These are phyloP conservation scores for Lactifluus hygrophoroides DNA, from an alignment of 768 basidiomycete species.

Conservation along the genomic window DNA sequence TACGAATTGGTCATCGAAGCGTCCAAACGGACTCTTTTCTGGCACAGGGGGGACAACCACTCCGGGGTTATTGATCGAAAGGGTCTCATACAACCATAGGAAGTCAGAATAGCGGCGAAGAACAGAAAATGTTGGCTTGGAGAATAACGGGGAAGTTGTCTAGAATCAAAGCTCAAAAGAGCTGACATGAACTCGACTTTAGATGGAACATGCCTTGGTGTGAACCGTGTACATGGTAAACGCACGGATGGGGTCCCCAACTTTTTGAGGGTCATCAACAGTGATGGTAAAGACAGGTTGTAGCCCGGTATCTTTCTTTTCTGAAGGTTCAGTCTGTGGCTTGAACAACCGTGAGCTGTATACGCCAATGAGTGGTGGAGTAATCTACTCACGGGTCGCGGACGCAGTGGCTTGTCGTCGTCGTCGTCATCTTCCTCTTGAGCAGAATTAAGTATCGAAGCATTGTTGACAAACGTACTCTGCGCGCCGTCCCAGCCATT, in stretches of 20 bases:
- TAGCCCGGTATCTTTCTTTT: conserved; percentile 36
- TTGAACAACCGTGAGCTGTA: not conserved
- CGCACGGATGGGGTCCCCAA: conserved; percentile 90
- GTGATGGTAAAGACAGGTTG: conserved; percentile 75
- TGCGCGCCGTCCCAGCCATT: conserved; percentile 43
- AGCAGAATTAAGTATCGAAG: conserved; percentile 21
- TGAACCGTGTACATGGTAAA: conserved; percentile 97
- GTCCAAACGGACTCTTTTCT: conserved; percentile 88
- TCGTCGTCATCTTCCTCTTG: conserved; percentile 24
- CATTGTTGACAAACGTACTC: conserved; percentile 23
- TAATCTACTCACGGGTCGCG: conserved; percentile 24
- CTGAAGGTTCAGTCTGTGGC: conserved; percentile 8
- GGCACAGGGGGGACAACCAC: conserved; percentile 96
- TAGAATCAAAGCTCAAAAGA: conserved; percentile 24
- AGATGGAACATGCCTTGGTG: conserved; percentile 50
- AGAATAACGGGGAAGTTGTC: conserved; percentile 81
- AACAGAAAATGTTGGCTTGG: conserved; percentile 82
- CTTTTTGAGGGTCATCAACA: conserved; percentile 95
- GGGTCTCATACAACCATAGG: conserved; percentile 88
- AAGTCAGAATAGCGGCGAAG: conserved; percentile 97
- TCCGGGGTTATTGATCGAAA: conserved; percentile 87
- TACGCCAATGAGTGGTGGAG: not conserved
- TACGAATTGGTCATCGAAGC: conserved; percentile 90
- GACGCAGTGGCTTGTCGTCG: conserved; percentile 27
- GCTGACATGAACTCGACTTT: not conserved